Conservation (phyloP, 2,329 filamentous ascomycete genomes). For the Fusarium citri region DNA sequence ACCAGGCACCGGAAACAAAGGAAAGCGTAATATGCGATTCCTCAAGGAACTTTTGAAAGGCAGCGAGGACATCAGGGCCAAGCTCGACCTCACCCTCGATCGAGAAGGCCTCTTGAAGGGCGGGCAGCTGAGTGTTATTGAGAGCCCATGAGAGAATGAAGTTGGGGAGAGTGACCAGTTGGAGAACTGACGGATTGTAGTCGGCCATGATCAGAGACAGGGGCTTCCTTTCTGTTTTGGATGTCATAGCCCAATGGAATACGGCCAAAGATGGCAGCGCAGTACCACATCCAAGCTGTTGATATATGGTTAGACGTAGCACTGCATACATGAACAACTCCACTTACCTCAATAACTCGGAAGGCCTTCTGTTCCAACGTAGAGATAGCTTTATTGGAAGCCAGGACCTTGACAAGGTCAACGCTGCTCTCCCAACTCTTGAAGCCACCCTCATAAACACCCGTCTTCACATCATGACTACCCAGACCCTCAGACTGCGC, state of each 20-base stretch:
- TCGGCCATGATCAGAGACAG: constrained; percentile 77
- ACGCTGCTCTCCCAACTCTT: constrained; percentile 92
- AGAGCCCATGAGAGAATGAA: constrained; percentile 77
- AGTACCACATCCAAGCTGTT: constrained; percentile 80
- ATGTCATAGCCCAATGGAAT: constrained; percentile 68
- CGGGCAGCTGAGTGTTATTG: constrained; percentile 52
- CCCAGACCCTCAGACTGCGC: constrained; percentile 63
- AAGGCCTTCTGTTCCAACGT: constrained; percentile 51
- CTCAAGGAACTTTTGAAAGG: constrained; percentile 68
- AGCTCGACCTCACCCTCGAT: constrained; percentile 73
- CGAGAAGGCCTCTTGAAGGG: constrained; percentile 60
- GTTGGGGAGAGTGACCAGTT: constrained; percentile 84
- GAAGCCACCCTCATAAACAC: constrained; percentile 87
- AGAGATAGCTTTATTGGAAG: constrained; percentile 54
- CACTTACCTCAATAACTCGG: constrained; percentile 66
- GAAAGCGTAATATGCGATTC: constrained; percentile 65
- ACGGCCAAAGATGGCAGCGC: constrained; percentile 78
- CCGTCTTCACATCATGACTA: constrained; percentile 80
- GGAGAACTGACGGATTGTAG: constrained; percentile 82
- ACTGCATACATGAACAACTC: neutral
- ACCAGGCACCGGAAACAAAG: constrained; percentile 83
- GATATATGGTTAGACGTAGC: constrained; percentile 29
- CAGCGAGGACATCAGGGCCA: constrained; percentile 65
- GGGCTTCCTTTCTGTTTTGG: constrained; percentile 36
- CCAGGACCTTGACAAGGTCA: constrained; percentile 78